Base-by-base conservation (phyloP, 345 rosid genomes). In the Abelmoschus esculentus region DNA sequence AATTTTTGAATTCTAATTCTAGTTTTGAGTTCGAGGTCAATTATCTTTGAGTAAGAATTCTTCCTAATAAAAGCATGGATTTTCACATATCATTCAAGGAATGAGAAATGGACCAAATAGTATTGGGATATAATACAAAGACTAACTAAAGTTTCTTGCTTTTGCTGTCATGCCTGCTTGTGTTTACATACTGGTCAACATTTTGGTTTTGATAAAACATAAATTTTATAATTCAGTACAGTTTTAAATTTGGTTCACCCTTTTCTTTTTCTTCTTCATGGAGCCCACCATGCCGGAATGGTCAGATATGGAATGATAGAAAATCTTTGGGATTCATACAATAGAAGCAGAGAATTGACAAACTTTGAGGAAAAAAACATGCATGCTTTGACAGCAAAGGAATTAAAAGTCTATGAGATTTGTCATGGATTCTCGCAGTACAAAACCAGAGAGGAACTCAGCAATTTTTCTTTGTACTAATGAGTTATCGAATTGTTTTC, bases 381-480 rank as follows among this genome's bases (percentile, higher is more conserved):
- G 46, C 46, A 42, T 61, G 46, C 14, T 38, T 38, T 40, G 12
- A 28, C 50, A 40, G 67, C 50, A 46, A 66, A 38, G 42, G 42
- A 9, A 38, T 38, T 38, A 7, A 7, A 7, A 46, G 69, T 47
- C 69, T 13, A 44, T 36, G 15, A 6, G 13, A 67, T 26, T 28
- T 7, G 59, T 50, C 58, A 50, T 28, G 70, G 42, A 47, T 67
- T 67, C 44, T 67, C 70, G 31, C 58, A 3, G 70, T 50, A 13
- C 8, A 67, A 67, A n/a, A 49, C 5, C 18, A 22, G 26, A 22
- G 26, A 22, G 26, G 26, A 29, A 38, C 12, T 42, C 13, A 10
- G 26, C 13, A 8, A 42, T 1, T 8, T 40, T 40, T 40, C 0
- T 11, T 40, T 9, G 10, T 40, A 28, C 28, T 28, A 3, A 5